These are phyloP conservation scores for Hyphopichia pseudoburtonii DNA, from an alignment of 1,139 yeast genomes.

Conservation along the genomic window DNA sequence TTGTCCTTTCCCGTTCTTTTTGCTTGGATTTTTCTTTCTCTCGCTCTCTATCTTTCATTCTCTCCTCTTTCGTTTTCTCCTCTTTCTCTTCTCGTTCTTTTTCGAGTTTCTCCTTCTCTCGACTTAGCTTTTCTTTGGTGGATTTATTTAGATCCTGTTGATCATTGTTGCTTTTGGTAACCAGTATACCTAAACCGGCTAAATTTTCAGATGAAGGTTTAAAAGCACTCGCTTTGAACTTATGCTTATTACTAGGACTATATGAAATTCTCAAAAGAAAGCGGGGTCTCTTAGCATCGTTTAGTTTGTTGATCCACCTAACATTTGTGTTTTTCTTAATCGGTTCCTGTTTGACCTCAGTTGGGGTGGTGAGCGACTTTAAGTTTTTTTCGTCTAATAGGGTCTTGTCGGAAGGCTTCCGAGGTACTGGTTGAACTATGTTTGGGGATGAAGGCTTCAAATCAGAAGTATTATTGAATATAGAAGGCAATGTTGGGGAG, in stretches of 20 bases:
- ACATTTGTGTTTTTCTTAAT: constrained; percentile 12
- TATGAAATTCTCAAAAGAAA: constrained; percentile 32
- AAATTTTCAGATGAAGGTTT: constrained; percentile 5
- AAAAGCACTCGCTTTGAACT: constrained; percentile 4
- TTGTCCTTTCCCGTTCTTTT: constrained; percentile 3
- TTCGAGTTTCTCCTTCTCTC: constrained; percentile 1
- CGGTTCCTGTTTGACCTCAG: not conserved
- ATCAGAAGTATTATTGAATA: constrained; percentile 16
- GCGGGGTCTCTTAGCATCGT: constrained; percentile 25
- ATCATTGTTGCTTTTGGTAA: constrained; percentile 6
- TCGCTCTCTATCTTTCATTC: not conserved
- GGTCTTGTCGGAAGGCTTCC: constrained; percentile 7
- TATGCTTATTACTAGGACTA: constrained; percentile 17
- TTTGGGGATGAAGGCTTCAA: not conserved
- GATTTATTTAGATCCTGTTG: constrained; percentile 2
- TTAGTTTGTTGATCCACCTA: constrained; percentile 34
- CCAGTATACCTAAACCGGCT: constrained; percentile 25
- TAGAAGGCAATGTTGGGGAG: constrained; percentile 38
- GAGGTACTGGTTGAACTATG: constrained; percentile 15
- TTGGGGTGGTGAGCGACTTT: not conserved
- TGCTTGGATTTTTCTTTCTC: constrained; percentile 2
- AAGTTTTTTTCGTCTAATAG: not conserved
- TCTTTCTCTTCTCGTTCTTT: not conserved
- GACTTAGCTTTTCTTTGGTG: constrained; percentile 1
- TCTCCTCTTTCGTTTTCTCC: constrained; percentile 4